Conservation (phyloP, 1,284 basidiomycete species). For the Porodaedalea pini region DNA sequence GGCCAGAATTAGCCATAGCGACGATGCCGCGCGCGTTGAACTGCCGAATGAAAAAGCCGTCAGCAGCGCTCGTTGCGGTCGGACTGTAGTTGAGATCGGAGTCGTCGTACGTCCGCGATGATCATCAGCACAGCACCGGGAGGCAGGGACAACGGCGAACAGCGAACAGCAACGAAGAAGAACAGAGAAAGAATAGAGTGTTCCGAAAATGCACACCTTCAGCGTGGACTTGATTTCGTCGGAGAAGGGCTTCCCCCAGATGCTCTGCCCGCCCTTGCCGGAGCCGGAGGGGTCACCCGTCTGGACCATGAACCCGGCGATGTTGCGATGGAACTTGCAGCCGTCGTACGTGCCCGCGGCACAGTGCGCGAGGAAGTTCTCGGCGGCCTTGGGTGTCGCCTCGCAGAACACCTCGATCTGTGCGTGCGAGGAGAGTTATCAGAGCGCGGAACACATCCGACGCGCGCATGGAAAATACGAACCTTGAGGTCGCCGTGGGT, state of each 20-base stretch:
- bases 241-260: slow-evolving; percentile 83
- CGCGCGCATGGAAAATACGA: slow-evolving; percentile 20
- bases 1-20: slow-evolving; percentile 96
- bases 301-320: slow-evolving; percentile 95
- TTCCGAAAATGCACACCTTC: slow-evolving; percentile 60
- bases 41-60: slow-evolving; percentile 39
- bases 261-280: slow-evolving; percentile 80
- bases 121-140: background rate
- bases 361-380: slow-evolving; percentile 96
- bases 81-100: background rate
- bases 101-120: background rate
- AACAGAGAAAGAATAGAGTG: background rate
- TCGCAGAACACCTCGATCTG: slow-evolving; percentile 98
- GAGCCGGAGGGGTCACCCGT: slow-evolving; percentile 83
- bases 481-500: slow-evolving; percentile 94
- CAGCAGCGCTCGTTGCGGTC: slow-evolving; percentile 1
- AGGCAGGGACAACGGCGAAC: background rate
- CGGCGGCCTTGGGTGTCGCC: slow-evolving; percentile 88
- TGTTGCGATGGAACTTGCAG: slow-evolving; percentile 90
- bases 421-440: background rate
- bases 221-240: slow-evolving; percentile 91
- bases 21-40: slow-evolving; percentile 92
- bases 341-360: slow-evolving; percentile 87
- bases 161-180: background rate
- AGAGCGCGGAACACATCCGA: background rate